Evolutionary conservation across 352 stramenopile genomes (phyloP).

Genomic region (Pythium insidiosum): DNA sequence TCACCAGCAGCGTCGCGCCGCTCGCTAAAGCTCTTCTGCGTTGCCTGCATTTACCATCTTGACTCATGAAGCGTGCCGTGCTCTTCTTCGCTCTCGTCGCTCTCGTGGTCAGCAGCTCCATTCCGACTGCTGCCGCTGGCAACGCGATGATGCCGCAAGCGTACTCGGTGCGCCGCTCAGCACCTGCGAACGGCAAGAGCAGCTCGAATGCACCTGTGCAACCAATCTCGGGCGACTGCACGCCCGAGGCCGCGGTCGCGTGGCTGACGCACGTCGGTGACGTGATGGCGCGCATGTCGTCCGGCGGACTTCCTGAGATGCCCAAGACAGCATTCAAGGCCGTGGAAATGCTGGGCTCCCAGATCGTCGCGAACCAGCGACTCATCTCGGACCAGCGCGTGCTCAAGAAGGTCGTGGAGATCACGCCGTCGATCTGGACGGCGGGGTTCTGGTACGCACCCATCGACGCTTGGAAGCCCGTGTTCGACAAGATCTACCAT

Average conservation of each 20-base stretch:
- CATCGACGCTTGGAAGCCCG: constrained; percentile 22
- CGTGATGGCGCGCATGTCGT: constrained; percentile 32
- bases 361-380: constrained; percentile 12
- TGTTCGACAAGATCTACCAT: constrained; percentile 23
- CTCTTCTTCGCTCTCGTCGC: too few species aligned
- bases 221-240: constrained; percentile 19
- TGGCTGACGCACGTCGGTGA: constrained; percentile 35
- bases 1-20: too few species aligned
- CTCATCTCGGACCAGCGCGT: constrained; percentile 21
- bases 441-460: constrained; percentile 46
- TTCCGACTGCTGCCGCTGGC: too few species aligned
- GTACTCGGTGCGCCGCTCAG: too few species aligned
- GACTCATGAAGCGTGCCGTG: too few species aligned
- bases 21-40: too few species aligned
- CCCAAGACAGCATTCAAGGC: constrained; percentile 22
- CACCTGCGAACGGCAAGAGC: too few species aligned
- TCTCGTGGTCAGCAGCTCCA: too few species aligned
- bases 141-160: too few species aligned
- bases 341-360: constrained; percentile 23
- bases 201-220: constrained; percentile 25
- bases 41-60: too few species aligned
- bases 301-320: constrained; percentile 25
- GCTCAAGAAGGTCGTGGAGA: constrained; percentile 19
- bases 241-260: constrained; percentile 2
- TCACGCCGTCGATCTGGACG: constrained; percentile 39